These are phyloP conservation scores for Petrea volubilis DNA, from an alignment of 257 asterid species.

Conservation along the genomic window DNA sequence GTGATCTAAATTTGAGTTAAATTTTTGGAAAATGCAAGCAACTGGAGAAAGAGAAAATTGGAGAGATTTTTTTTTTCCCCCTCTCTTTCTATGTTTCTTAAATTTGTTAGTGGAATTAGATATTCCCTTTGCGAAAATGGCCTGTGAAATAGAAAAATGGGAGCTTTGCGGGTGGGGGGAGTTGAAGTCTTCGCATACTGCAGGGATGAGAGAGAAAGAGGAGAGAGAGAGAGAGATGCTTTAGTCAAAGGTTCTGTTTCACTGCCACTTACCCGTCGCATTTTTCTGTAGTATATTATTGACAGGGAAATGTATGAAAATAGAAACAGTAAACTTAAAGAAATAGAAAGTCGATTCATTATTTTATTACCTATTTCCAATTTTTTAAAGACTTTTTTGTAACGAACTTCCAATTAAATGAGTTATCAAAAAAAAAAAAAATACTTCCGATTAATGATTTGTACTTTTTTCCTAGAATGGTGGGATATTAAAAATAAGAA, in stretches of 20 bases:
- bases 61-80: background rate
- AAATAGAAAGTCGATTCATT: background rate
- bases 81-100: slow-evolving; percentile 1
- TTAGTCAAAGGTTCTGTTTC: slow-evolving; percentile 35
- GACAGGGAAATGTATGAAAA: too few relatives aligned
- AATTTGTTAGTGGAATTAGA: background rate
- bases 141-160: slow-evolving; percentile 16
- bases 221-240: slow-evolving; percentile 7
- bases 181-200: slow-evolving; percentile 18
- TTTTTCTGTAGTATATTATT: background rate
- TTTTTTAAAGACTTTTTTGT: background rate
- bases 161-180: background rate
- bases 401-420: background rate
- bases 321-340: background rate
- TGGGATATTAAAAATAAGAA: too few relatives aligned
- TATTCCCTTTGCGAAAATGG: slow-evolving; percentile 2
- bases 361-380: background rate
- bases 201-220: background rate
- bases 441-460: too few relatives aligned
- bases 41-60: background rate
- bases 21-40: slow-evolving; percentile 21
- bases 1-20: slow-evolving; percentile 13
- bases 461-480: too few relatives aligned
- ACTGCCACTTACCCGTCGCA: slow-evolving; percentile 6
- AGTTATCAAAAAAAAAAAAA: too few relatives aligned